Percentiles rank a stretch among this genome's conserved stretches.
phyloP scores from a whole-genome alignment of 495 filamentous ascomycete genomes.

The Penicillium silybi region DNA sequence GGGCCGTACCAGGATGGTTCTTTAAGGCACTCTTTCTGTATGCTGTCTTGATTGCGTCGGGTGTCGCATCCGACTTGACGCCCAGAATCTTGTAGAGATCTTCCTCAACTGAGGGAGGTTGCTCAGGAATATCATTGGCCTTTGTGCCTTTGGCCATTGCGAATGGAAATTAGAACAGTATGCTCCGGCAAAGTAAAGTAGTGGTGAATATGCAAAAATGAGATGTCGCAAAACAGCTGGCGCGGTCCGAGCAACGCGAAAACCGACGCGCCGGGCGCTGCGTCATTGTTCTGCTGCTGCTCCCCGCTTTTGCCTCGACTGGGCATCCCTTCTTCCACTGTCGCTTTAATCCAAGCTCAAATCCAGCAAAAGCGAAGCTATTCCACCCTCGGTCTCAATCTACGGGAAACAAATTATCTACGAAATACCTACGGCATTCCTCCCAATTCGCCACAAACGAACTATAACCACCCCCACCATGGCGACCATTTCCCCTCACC shows the following conservation, averaged over 20 bases:
- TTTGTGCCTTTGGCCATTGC: conserved; percentile 19
- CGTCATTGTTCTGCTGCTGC: conserved; percentile 24
- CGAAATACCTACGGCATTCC: neutral
- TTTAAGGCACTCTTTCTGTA: conserved; percentile 86
- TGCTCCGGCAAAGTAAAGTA: neutral
- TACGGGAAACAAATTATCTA: neutral
- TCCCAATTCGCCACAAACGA: neutral
- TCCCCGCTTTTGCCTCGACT: conserved; percentile 11
- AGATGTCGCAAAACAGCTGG: neutral
- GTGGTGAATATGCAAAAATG: neutral
- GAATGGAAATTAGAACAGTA: neutral
- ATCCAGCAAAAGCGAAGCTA: neutral
- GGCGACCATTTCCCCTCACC: conserved; percentile 45
- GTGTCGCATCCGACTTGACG: conserved; percentile 61
- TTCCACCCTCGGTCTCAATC: neutral
- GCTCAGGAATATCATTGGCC: conserved; percentile 15
- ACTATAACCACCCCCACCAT: conserved; percentile 1
- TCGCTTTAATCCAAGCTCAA: neutral
- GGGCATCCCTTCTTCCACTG: neutral
- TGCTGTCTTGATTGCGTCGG: conserved; percentile 86
- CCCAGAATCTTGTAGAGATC: conserved; percentile 90
- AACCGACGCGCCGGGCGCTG: conserved; percentile 19
- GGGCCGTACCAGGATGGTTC: conserved; percentile 78
- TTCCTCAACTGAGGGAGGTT: conserved; percentile 50
- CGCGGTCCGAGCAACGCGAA: conserved; percentile 17